Base-by-base conservation (phyloP, 768 basidiomycete species). In the Mycena metata region DNA sequence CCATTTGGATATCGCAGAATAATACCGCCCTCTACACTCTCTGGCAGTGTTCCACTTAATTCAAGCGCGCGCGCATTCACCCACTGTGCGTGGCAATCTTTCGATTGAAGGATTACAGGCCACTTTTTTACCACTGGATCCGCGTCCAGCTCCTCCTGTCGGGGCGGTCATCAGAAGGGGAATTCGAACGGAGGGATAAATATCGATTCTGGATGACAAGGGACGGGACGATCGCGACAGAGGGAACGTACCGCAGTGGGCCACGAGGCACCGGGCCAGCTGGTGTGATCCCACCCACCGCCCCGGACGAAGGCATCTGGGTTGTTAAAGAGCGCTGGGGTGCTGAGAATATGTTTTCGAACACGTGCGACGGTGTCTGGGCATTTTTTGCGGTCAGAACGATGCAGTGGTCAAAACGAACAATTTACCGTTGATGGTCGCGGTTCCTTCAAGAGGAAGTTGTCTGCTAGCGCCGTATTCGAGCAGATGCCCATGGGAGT, bases 241-340 rank as follows among this genome's bases (percentile, higher is more conserved):
- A 56, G 35, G 39, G 43, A 30, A 77, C 85, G 33, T 73, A 94
- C 95, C 1, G 93, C 90, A 39, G 85, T 89, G 3, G 95, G 95
- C 72, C 94, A 96, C 21, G 82, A 75, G 7, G 82, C 76, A 16
- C 81, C 83, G 4, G 84, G 71, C 93, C 93, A 95, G 64, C 85
- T 83, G 3, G 93, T 97, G 78, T 99, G 96, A 73, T 99, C 94
- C 96, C 96, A 99, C 6, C 96, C 96, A 80, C 91, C 87, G 12
- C 95, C 96, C 70, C 90, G 83, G 50, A 98, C 86, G 93, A 94
- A 97, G 5, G 75, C 79, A 3, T 85, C 79, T 1, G 79, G 82
- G 73, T 93, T 85, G 6, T 84, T 75, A 1, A 80, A 76, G 16
- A 91, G 74, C 36, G 88, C 87, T 0, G 91, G 88, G 56, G 88